These are phyloP conservation scores for Trichoderma oligosporum DNA, from an alignment of 2,329 filamentous ascomycete genomes.

Conservation along the genomic window DNA sequence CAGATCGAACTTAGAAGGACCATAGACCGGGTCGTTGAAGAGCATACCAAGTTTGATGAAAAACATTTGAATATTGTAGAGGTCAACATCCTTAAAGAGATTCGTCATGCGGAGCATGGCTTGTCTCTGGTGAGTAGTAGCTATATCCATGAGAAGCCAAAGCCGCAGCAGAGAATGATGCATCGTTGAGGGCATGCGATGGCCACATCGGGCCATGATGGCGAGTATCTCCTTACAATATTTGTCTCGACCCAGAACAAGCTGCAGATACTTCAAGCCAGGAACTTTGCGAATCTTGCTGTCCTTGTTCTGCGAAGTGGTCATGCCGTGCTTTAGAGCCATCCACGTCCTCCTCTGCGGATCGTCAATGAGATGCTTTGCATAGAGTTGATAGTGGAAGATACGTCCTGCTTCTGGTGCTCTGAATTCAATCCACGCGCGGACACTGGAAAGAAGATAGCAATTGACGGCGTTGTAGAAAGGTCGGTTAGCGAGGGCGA, in stretches of 20 bases:
- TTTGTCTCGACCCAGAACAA: conserved; percentile 58
- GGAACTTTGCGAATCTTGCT: conserved; percentile 51
- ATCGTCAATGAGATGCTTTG: conserved; percentile 54
- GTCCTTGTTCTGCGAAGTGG: conserved; percentile 17
- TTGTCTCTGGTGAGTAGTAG: conserved; percentile 53
- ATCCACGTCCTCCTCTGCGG: conserved; percentile 47
- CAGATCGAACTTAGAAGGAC: conserved; percentile 47
- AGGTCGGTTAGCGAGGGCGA: conserved; percentile 61
- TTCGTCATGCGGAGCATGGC: conserved; percentile 47
- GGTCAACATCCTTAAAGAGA: conserved; percentile 56
- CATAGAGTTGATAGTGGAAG: conserved; percentile 61
- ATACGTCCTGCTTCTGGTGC: conserved; percentile 53
- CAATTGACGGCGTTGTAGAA: conserved; percentile 60
- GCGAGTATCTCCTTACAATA: conserved; percentile 60
- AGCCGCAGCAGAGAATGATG: conserved; percentile 56
- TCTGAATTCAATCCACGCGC: conserved; percentile 50
- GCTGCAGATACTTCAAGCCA: conserved; percentile 62
- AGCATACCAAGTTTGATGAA: conserved; percentile 68
- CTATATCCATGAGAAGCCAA: conserved; percentile 69
- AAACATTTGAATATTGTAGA: conserved; percentile 62
- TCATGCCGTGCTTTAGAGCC: conserved; percentile 21
- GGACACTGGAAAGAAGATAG: conserved; percentile 56
- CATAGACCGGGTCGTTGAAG: conserved; percentile 60
- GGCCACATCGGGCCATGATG: conserved; percentile 54
- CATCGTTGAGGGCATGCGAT: conserved; percentile 50